phyloP scores from a whole-genome alignment of 2,329 filamentous ascomycete species.

The Hortaea sp. region DNA sequence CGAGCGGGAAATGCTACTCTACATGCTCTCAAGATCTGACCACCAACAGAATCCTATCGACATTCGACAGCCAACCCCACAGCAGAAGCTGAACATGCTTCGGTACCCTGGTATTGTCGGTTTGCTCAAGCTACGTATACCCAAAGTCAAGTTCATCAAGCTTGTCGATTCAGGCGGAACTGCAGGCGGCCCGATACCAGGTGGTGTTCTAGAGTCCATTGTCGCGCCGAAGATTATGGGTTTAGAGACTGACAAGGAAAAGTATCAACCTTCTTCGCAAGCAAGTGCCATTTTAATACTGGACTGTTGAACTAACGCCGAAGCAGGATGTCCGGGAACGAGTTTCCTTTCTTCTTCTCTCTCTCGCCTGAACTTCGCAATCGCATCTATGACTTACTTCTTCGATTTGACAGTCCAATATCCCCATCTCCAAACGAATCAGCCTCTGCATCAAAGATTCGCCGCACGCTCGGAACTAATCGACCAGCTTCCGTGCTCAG shows the following conservation, averaged over 20 bases:
- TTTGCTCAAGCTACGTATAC: conserved; percentile 10
- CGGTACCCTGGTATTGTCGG: conserved; percentile 12
- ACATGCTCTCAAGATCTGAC: too few species aligned
- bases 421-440: conserved; percentile 12
- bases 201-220: conserved; percentile 18
- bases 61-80: conserved; percentile 12
- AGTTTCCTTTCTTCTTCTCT: conserved; percentile 5
- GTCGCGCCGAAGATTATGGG: conserved; percentile 14
- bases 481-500: conserved; percentile 3
- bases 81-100: conserved; percentile 4
- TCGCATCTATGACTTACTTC: conserved; percentile 13
- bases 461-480: not conserved
- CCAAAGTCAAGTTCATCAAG: conserved; percentile 14
- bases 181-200: conserved; percentile 16
- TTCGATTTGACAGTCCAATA: conserved; percentile 13
- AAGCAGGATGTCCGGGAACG: not conserved
- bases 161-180: not conserved
- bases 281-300: too few species aligned
- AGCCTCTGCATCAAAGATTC: not conserved
- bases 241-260: not conserved
- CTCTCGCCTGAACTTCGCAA: conserved; percentile 21
- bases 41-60: too few species aligned
- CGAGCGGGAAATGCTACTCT: conserved; percentile 12
- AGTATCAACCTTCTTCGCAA: too few species aligned
- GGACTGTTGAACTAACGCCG: too few species aligned